Conservation (phyloP, 768 basidiomycete genomes). For the Termitomyces bulborhizus region DNA sequence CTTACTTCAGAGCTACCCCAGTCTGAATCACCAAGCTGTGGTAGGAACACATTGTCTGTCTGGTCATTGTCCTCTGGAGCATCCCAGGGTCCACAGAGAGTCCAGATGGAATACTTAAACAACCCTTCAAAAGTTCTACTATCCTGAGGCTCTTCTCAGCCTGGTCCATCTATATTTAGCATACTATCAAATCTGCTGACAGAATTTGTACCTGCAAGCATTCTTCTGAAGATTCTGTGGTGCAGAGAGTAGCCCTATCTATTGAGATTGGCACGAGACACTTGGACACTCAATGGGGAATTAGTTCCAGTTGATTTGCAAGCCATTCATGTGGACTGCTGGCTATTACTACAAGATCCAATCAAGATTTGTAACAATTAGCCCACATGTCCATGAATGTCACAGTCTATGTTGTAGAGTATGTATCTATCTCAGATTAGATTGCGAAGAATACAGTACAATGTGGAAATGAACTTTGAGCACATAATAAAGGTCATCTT, state of each 20-base stretch:
- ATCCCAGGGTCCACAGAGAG: background rate
- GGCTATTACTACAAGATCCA: background rate
- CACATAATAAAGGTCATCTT: background rate
- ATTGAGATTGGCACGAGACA: background rate
- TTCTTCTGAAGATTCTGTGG: background rate
- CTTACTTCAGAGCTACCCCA: background rate
- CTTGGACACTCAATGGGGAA: background rate
- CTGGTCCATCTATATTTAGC: too few relatives aligned
- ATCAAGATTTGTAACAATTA: too few relatives aligned
- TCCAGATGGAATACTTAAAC: background rate
- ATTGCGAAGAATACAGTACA: background rate
- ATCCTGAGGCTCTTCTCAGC: too few relatives aligned
- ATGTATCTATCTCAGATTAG: constrained; percentile 15
- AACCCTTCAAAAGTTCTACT: background rate
- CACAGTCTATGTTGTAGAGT: too few relatives aligned
- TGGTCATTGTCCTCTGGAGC: background rate
- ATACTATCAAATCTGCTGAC: background rate
- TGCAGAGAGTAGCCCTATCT: constrained; percentile 3
- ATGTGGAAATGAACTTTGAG: constrained; percentile 1
- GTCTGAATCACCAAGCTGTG: background rate
- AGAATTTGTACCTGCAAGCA: background rate
- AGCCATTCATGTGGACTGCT: background rate
- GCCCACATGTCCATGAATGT: too few relatives aligned
- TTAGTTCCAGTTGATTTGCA: background rate
- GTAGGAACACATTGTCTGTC: background rate